Base-by-base conservation (phyloP, 2,329 filamentous ascomycete genomes). In the Fusarium graminum region DNA sequence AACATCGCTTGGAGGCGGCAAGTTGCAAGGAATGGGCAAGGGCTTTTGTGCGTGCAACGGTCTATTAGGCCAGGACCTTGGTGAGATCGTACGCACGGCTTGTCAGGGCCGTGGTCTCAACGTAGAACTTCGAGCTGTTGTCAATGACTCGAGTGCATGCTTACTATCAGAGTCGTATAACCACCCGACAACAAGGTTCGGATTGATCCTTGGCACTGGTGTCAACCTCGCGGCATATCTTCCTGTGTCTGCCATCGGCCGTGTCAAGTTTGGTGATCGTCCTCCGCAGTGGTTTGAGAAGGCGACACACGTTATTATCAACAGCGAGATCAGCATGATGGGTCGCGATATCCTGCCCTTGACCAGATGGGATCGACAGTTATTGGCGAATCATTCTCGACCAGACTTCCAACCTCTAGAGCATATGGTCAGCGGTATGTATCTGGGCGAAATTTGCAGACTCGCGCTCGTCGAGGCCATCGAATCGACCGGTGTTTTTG, bases 261-360 rank as follows among this genome's bases (percentile, higher is more conserved):
- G 78, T 41, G 59, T 77, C 44, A 90, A 90, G 72, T 89, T 87
- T 59, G 87, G 86, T 40, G 71, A 76, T 26, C 82, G 87, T 10
- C 85, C 87, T 1, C 73, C 77, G 7, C 76, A 75, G 30, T 90
- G 88, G 87, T 86, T 86, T 69, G 80, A 84, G 22, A 79, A 80
- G 19, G 87, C 86, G 6, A 85, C 81, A 56, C 85, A 90, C 67
- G 86, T 90, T 56, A 85, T 90, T 60, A 83, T 90, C 68, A 90
- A 90, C 74, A 90, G 87, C 1, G 88, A 90, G 74, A 75, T 90
- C 32, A 85, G 87, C 68, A 90, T 90, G 87, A 90, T 89, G 72
- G 88, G 88, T 14, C 78, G 81, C 49, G 83, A 79, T 56, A 81
- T 88, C 46, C 76, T 90, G 26, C 87, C 88, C 8, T 68, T 85